phyloP scores from a whole-genome alignment of 345 rosid species.

The Gossypioides kirkii region DNA sequence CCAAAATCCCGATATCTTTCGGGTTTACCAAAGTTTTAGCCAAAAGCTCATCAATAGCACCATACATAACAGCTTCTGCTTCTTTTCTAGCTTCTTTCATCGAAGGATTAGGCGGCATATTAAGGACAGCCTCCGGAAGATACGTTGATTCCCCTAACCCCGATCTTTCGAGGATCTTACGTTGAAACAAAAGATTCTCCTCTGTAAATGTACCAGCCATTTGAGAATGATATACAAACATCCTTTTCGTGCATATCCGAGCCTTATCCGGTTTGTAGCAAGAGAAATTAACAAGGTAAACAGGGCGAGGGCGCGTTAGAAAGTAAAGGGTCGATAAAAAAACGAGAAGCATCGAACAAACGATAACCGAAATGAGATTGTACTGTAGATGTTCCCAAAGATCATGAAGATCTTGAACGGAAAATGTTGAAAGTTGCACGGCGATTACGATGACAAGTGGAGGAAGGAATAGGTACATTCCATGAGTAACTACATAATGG shows the following conservation, averaged over 20 bases:
- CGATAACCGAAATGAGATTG: constrained; percentile 37
- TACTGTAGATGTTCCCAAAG: constrained; percentile 48
- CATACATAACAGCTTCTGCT: constrained; percentile 44
- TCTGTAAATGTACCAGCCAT: constrained; percentile 30
- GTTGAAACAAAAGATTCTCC: constrained; percentile 39
- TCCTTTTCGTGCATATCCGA: constrained; percentile 32
- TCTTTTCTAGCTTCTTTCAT: constrained; percentile 44
- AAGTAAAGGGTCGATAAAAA: constrained; percentile 38
- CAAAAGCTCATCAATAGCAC: constrained; percentile 43
- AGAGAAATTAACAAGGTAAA: constrained; percentile 38
- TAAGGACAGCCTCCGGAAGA: constrained; percentile 35
- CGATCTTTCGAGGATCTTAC: constrained; percentile 43
- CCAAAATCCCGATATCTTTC: constrained; percentile 41
- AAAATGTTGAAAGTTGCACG: constrained; percentile 35
- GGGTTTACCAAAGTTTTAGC: constrained; percentile 37
- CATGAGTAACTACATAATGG: constrained; percentile 56
- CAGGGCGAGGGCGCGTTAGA: constrained; percentile 38
- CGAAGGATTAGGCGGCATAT: constrained; percentile 40
- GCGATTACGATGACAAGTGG: constrained; percentile 36
- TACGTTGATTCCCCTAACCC: constrained; percentile 48
- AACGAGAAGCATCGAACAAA: constrained; percentile 38
- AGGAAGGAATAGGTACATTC: constrained; percentile 48
- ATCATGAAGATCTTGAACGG: constrained; percentile 31
- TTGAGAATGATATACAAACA: constrained; percentile 32
- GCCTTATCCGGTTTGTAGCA: constrained; percentile 37